phyloP scores from a whole-genome alignment of 2,329 filamentous ascomycete species.

The Colletotrichum musae region DNA sequence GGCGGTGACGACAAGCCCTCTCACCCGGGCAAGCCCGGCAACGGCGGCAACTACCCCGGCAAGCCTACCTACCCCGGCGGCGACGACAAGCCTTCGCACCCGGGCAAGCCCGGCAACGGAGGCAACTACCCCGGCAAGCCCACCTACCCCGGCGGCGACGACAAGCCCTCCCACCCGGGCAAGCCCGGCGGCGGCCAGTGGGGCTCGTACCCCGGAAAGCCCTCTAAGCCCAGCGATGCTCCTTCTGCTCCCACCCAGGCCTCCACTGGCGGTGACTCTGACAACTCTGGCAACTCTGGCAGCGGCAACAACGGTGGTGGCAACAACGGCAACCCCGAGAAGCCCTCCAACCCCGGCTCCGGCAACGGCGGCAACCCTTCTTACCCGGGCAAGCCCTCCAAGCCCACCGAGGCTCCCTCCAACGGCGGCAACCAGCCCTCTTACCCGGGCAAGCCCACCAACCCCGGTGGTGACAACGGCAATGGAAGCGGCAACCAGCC shows the following conservation, averaged over 20 bases:
- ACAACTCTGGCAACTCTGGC: background rate
- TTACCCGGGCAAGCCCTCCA: constrained; percentile 22
- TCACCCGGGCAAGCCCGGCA: constrained; percentile 1
- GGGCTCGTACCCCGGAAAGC: constrained; percentile 8
- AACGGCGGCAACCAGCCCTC: constrained; percentile 15
- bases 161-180: background rate
- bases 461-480: constrained; percentile 4
- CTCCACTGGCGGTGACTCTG: background rate
- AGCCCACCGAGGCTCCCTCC: background rate
- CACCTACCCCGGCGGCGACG: too few species aligned
- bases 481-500: background rate
- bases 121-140: background rate
- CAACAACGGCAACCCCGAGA: constrained; percentile 6
- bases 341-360: background rate
- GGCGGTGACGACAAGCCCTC: background rate
- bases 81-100: background rate
- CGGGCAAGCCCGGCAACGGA: constrained; percentile 1
- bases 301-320: background rate
- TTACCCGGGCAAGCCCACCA: constrained; percentile 7
- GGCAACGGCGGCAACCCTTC: constrained; percentile 6
- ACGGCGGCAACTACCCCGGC: constrained; percentile 6
- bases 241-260: background rate
- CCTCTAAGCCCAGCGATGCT: background rate
- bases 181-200: background rate
- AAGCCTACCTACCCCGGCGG: background rate